These are phyloP conservation scores for Grigorovia jiainica DNA, from an alignment of 805 yeast species.

Conservation along the genomic window DNA sequence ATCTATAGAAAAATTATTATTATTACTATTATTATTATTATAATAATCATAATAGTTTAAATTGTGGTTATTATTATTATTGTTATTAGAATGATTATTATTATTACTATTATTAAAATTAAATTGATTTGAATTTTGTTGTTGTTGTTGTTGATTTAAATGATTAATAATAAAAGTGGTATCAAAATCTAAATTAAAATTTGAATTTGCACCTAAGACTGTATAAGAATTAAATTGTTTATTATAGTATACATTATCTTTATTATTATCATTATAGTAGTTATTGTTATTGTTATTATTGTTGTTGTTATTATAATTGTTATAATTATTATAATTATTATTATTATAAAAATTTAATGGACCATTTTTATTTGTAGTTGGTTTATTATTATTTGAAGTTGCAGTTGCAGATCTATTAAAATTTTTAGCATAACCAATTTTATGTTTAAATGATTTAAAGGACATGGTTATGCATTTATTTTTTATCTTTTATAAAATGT, in stretches of 20 bases:
- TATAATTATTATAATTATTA: conserved; percentile 1
- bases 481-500: too few relatives aligned
- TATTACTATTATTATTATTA: not conserved
- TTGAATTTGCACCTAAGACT: not conserved
- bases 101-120: not conserved
- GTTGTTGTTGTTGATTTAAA: not conserved
- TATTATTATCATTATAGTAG: too few relatives aligned
- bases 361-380: not conserved
- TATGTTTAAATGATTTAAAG: conserved; percentile 33
- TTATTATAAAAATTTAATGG: conserved; percentile 1
- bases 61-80: not conserved
- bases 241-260: not conserved
- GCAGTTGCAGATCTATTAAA: not conserved
- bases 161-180: not conserved
- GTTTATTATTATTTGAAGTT: conserved; percentile 8
- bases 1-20: not conserved
- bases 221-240: not conserved
- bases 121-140: not conserved
- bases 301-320: not conserved
- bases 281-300: not conserved
- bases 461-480: conserved; percentile 22
- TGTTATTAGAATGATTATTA: not conserved
- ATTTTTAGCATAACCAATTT: conserved; percentile 13
- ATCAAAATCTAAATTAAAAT: not conserved
- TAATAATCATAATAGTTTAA: not conserved